Evolutionary conservation across 1,284 basidiomycete species (phyloP).

Genomic region (Microbotryomycetes sp.): DNA sequence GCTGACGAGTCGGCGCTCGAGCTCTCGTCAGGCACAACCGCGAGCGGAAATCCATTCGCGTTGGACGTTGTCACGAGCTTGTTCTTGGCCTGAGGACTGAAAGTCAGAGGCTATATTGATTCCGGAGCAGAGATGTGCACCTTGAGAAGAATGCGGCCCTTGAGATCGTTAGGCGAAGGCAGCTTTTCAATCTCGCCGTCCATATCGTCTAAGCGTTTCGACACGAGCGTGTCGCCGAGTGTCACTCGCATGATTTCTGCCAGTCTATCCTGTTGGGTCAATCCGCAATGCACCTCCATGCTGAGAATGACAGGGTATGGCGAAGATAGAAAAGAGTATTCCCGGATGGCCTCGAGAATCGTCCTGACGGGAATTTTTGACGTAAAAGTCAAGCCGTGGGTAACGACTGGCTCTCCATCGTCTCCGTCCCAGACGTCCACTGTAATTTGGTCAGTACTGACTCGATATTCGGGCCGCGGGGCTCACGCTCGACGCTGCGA

Average conservation of each 20-base stretch:
- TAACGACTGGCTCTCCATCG: slow-evolving; percentile 63
- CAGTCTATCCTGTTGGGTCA: slow-evolving; percentile 75
- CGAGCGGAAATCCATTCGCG: slow-evolving; percentile 7
- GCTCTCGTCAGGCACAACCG: slow-evolving; percentile 3
- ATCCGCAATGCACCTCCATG: slow-evolving; percentile 81
- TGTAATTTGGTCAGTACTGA: too few relatives aligned
- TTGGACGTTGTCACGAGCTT: slow-evolving; percentile 14
- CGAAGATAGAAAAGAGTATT: slow-evolving; percentile 88
- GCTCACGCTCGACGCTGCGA: slow-evolving; percentile 75
- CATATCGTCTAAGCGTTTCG: slow-evolving; percentile 40
- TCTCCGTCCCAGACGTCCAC: slow-evolving; percentile 94
- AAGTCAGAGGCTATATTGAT: not conserved
- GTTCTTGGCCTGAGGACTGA: slow-evolving; percentile 25
- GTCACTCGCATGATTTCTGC: slow-evolving; percentile 68
- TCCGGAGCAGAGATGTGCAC: slow-evolving; percentile 34
- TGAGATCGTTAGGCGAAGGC: slow-evolving; percentile 82
- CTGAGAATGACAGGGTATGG: slow-evolving; percentile 93
- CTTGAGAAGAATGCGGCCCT: slow-evolving; percentile 77
- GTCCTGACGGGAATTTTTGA: slow-evolving; percentile 76
- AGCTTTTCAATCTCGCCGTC: slow-evolving; percentile 47
- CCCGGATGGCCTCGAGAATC: slow-evolving; percentile 76
- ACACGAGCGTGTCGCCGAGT: slow-evolving; percentile 68
- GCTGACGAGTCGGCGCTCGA: slow-evolving; percentile 27
- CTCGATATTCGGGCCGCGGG: too few relatives aligned
- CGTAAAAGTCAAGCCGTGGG: slow-evolving; percentile 88